Percentiles rank a stretch among this genome's conserved stretches.
These are phyloP conservation scores for Suillus variegatus DNA, from an alignment of 768 basidiomycete species.

Conservation along the genomic window DNA sequence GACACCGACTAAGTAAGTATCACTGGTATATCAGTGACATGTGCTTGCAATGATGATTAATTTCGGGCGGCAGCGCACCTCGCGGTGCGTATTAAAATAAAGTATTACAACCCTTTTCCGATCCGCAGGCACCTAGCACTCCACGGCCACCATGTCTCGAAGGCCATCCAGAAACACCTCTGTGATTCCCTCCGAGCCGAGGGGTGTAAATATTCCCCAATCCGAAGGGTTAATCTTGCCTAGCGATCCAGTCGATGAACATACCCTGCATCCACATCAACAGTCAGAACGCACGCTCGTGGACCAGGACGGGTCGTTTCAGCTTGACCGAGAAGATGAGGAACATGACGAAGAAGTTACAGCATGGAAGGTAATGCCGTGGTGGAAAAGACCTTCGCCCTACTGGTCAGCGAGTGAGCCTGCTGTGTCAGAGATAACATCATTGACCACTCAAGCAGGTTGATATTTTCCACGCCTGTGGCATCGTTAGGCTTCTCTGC, in stretches of 20 bases:
- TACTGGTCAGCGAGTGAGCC: conserved; percentile 54
- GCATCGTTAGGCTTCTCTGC: conserved; percentile 54
- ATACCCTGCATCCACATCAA: conserved; percentile 41
- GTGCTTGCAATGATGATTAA: no score
- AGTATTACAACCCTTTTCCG: not conserved
- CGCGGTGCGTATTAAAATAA: not conserved
- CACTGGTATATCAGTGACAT: no score
- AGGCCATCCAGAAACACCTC: conserved; percentile 22
- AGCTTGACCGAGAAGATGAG: conserved; percentile 27
- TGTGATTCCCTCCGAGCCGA: conserved; percentile 14
- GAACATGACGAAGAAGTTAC: conserved; percentile 29
- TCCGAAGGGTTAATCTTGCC: conserved; percentile 42
- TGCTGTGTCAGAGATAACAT: not conserved
- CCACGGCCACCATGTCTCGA: conserved; percentile 19
- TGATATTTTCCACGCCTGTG: conserved; percentile 55
- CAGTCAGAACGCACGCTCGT: conserved; percentile 38
- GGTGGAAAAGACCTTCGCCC: conserved; percentile 77
- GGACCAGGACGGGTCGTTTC: conserved; percentile 11
- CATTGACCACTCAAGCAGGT: conserved; percentile 42
- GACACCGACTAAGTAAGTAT: no score
- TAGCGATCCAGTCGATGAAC: conserved; percentile 47
- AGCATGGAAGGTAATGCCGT: conserved; percentile 45
- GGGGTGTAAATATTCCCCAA: conserved; percentile 22
- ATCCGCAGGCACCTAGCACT: conserved; percentile 7
- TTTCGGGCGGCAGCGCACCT: not conserved